A percentile compares a stretch with the other conserved stretches of the same genome.
phyloP scores from a whole-genome alignment of 2,329 filamentous ascomycete species.

The Furcasterigmium furcatum region DNA sequence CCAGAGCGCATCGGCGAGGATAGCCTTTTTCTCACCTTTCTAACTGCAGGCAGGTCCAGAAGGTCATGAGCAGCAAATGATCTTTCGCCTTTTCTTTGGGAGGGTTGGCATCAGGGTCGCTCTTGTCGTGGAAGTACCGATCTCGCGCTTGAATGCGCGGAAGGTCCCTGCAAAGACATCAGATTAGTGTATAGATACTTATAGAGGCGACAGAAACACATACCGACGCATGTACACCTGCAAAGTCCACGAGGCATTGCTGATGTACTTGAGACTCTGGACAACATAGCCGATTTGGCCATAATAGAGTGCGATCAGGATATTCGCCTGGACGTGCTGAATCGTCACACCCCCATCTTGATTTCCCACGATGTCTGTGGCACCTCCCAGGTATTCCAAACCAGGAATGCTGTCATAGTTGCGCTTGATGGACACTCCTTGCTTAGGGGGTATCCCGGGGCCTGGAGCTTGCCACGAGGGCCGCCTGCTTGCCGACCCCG shows the following conservation, averaged over 20 bases:
- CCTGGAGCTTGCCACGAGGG: constrained; percentile 42
- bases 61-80: constrained; percentile 71
- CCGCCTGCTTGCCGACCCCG: constrained; percentile 41
- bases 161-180: constrained; percentile 35
- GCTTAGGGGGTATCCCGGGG: constrained; percentile 16
- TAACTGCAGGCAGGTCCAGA: constrained; percentile 91
- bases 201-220: constrained; percentile 20
- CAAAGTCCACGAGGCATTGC: constrained; percentile 52
- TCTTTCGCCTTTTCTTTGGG: constrained; percentile 43
- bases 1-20: constrained; percentile 1
- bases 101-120: constrained; percentile 10
- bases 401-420: constrained; percentile 89
- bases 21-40: constrained; percentile 61
- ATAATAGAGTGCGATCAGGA: constrained; percentile 84
- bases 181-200: neutral
- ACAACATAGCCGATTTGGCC: constrained; percentile 84
- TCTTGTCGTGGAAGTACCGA: constrained; percentile 5
- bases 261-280: constrained; percentile 71
- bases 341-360: constrained; percentile 76
- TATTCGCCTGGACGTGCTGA: constrained; percentile 78
- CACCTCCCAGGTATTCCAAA: constrained; percentile 83
- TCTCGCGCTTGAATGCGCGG: constrained; percentile 42
- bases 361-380: constrained; percentile 81
- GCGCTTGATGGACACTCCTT: constrained; percentile 28
- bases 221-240: constrained; percentile 75